A percentile compares a stretch with the other conserved stretches of the same genome.
Evolutionary conservation across 2,329 filamentous ascomycete genomes (phyloP).

Genomic region (Botryotinia calthae): DNA sequence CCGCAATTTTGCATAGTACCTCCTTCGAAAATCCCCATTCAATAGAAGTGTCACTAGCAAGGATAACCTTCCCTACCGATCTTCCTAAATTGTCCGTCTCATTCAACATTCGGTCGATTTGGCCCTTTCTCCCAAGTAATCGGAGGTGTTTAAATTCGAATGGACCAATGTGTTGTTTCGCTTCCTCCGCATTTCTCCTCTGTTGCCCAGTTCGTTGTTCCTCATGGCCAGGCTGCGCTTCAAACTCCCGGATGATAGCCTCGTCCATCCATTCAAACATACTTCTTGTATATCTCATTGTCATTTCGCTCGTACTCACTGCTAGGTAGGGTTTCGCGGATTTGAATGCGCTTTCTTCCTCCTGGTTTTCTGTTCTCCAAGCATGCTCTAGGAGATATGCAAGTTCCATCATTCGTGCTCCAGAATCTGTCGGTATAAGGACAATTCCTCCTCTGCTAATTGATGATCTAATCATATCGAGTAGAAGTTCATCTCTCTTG

Average conservation of each 20-base stretch:
- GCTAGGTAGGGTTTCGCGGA: conserved; percentile 72
- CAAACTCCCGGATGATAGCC: conserved; percentile 87
- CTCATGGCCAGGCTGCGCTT: conserved; percentile 52
- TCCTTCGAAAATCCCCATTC: conserved; percentile 95
- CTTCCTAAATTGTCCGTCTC: conserved; percentile 43
- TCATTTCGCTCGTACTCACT: conserved; percentile 80
- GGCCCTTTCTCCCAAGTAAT: conserved; percentile 76
- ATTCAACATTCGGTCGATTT: conserved; percentile 68
- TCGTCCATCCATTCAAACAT: conserved; percentile 99
- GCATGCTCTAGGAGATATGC: conserved; percentile 90
- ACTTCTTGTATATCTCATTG: conserved; percentile 85
- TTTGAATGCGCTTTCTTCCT: conserved; percentile 51
- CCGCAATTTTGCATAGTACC: conserved; percentile 69
- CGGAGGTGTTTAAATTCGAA: conserved; percentile 89
- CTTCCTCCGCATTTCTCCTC: conserved; percentile 44
- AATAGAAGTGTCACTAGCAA: conserved; percentile 85
- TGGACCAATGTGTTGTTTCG: conserved; percentile 62
- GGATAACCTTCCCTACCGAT: conserved; percentile 66
- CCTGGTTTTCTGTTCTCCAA: conserved; percentile 67
- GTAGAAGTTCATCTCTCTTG: conserved; percentile 79
- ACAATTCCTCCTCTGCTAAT: conserved; percentile 83
- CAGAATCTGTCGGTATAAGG: conserved; percentile 90
- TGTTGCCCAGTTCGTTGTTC: conserved; percentile 43
- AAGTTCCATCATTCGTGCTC: conserved; percentile 87
- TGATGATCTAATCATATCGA: conserved; percentile 78